Base-by-base conservation (phyloP, 331 rosid species). In the Malus hybrid region DNA sequence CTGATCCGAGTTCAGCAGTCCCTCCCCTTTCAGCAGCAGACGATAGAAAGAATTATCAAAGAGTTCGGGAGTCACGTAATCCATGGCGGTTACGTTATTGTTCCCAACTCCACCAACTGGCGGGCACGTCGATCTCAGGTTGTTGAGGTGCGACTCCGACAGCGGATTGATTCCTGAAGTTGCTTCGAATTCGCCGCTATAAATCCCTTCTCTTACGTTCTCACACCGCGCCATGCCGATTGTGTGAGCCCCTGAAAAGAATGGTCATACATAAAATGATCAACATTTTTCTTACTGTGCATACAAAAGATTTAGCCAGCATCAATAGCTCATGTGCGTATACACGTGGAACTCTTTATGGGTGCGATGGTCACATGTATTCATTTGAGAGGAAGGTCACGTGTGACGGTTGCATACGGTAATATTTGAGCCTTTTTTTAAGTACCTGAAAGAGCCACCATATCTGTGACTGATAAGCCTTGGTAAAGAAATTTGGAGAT, bases 21-120 rank as follows among this genome's bases (percentile, higher is more conserved):
- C 99, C 46, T 92, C 91, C 4, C 96, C 96, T 39, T 81, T 84
- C 66, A 86, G 69, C 1, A 93, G 87, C 42, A 90, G 42, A 0
- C 87, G 95, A 61, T 86, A 93, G 87, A 71, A 94, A 5, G 97
- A 92, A 65, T 90, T 92, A 80, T 94, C 99, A 48, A 94, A 94
- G 11, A 90, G 89, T 70, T 87, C 74, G 3, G 99, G 97, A 2
- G 99, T 94, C 31, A 81, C 79, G 48, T 90, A 59, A 84, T 94
- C 99, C 91, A 94, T 61, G 62, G 93, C 90, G 67, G 99, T 76
- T 55, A 84, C 48, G 83, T 90, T 92, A 63, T 92, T 82, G 54
- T 86, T 82, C 20, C 86, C 87, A 29, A 29, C 67, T 63, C 84
- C 87, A 2, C 77, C 77, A n/a, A 22, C 62, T 1, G 82, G 80